Conservation (phyloP, 305 asterid genomes). For the Petunia hybrid region DNA sequence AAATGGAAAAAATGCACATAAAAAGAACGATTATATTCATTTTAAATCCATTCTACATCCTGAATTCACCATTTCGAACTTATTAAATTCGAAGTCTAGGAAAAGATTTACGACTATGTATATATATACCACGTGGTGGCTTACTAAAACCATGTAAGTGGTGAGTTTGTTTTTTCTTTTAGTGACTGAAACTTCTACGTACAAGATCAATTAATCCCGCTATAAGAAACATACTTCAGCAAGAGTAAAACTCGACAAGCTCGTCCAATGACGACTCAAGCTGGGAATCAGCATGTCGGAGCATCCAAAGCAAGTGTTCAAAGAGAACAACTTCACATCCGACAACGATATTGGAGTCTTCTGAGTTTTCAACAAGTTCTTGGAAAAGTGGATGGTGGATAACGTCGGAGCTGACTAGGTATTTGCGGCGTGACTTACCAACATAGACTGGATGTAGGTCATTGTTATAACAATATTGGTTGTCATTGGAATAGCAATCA, state of each 20-base stretch:
- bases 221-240: constrained; percentile 38
- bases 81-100: too few relatives aligned
- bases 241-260: constrained; percentile 79
- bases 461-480: background rate
- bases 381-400: constrained; percentile 33
- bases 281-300: constrained; percentile 83
- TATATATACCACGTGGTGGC: too few relatives aligned
- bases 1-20: too few relatives aligned
- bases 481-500: constrained; percentile 16
- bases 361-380: constrained; percentile 46
- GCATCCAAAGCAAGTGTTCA: constrained; percentile 61
- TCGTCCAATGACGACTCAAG: constrained; percentile 64
- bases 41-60: too few relatives aligned
- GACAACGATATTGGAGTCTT: constrained; percentile 50
- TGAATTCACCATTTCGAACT: too few relatives aligned
- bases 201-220: too few relatives aligned
- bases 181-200: too few relatives aligned
- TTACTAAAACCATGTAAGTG: too few relatives aligned
- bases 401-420: constrained; percentile 31
- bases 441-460: constrained; percentile 25
- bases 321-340: constrained; percentile 79
- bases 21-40: too few relatives aligned
- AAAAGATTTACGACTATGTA: too few relatives aligned
- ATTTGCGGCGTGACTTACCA: constrained; percentile 33
- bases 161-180: too few relatives aligned